Evolutionary conservation across 75 land plant genomes (phyloP).

Genomic region (Picea sitchensis): DNA sequence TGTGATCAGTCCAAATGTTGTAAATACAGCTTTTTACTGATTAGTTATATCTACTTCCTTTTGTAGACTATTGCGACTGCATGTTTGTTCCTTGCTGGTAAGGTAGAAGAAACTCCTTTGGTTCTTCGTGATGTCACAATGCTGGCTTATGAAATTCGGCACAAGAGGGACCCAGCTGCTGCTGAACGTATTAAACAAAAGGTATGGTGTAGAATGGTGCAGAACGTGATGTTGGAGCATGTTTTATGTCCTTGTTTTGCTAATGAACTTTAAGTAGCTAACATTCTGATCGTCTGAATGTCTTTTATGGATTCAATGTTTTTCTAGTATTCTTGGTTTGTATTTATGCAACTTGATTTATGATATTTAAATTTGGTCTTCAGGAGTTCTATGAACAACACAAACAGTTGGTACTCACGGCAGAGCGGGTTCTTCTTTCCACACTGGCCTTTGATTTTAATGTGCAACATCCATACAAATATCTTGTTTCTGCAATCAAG

Average conservation of each 20-base stretch:
- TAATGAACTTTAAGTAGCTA: no score
- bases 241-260: no score
- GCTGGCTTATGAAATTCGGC: constrained; percentile 32
- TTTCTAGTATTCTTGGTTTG: background rate
- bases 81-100: constrained; percentile 46
- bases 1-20: background rate
- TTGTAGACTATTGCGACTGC: constrained; percentile 34
- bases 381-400: constrained; percentile 36
- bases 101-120: constrained; percentile 41
- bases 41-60: background rate
- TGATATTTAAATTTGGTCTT: background rate
- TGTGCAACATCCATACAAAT: constrained; percentile 37
- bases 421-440: constrained; percentile 39
- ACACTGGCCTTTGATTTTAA: constrained; percentile 43
- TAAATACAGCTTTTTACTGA: background rate
- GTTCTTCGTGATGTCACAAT: constrained; percentile 26
- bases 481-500: constrained; percentile 33
- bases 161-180: constrained; percentile 42
- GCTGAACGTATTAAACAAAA: constrained; percentile 29
- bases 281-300: background rate
- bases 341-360: background rate
- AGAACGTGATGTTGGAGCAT: no score
- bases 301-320: background rate
- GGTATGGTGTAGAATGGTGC: constrained; percentile 8
- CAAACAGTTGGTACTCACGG: constrained; percentile 31